Conservation (phyloP, 805 yeast species). For the Debaryomyces prosopidis region DNA sequence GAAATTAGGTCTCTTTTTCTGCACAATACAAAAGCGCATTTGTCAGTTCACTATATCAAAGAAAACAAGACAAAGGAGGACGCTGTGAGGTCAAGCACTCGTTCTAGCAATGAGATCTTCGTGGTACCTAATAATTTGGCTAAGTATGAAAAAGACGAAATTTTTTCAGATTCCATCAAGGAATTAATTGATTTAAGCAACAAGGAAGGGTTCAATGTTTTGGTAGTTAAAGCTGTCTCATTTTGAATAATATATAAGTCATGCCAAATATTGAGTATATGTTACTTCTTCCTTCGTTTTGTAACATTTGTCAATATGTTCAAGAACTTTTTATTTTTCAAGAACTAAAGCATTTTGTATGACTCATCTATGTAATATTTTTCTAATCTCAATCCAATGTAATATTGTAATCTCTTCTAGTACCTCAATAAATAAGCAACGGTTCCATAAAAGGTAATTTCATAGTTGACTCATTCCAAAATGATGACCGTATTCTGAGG, state of each 20-base stretch:
- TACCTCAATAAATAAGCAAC: too few relatives aligned
- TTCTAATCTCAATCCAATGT: too few relatives aligned
- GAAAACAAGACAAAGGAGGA: conserved; percentile 14
- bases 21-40: conserved; percentile 12
- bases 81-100: conserved; percentile 9
- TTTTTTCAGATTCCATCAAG: conserved; percentile 22
- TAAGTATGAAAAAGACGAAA: conserved; percentile 5
- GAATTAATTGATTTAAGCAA: conserved; percentile 22
- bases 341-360: too few relatives aligned
- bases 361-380: too few relatives aligned
- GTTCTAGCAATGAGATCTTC: conserved; percentile 20
- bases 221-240: conserved; percentile 20
- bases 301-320: too few relatives aligned
- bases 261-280: too few relatives aligned
- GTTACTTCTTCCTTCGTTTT: neutral
- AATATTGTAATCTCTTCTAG: too few relatives aligned
- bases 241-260: too few relatives aligned
- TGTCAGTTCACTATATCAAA: conserved; percentile 14
- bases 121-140: conserved; percentile 22
- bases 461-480: too few relatives aligned
- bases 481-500: too few relatives aligned
- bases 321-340: too few relatives aligned
- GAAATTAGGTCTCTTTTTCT: conserved; percentile 14
- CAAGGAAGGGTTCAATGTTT: conserved; percentile 23
- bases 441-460: too few relatives aligned